A percentile compares a stretch with the other conserved stretches of the same genome.
These are phyloP conservation scores for Omphalotus olearius DNA, from an alignment of 1,284 basidiomycete genomes.

Conservation along the genomic window DNA sequence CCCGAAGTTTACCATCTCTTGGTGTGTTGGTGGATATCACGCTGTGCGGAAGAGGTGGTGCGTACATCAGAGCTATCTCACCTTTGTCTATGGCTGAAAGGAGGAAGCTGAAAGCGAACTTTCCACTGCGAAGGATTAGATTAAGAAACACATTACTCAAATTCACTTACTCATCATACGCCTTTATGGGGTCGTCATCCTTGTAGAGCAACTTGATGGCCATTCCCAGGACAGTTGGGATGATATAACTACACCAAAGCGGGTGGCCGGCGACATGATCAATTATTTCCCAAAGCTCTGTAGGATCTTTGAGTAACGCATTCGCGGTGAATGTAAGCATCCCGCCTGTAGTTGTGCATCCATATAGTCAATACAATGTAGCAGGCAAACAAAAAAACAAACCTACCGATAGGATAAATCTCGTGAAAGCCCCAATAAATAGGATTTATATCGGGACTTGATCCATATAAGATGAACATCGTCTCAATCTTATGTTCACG, in stretches of 20 bases:
- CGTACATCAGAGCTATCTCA: constrained; percentile 40
- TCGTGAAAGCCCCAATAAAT: constrained; percentile 55
- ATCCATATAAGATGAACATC: constrained; percentile 65
- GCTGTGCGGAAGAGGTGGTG: constrained; percentile 31
- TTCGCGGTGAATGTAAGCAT: constrained; percentile 61
- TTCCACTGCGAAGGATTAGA: constrained; percentile 18
- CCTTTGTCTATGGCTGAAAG: constrained; percentile 49
- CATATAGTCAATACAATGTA: too few relatives aligned
- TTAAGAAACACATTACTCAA: not conserved
- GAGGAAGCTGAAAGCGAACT: constrained; percentile 36
- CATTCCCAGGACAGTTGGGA: constrained; percentile 56
- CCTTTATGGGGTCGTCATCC: constrained; percentile 30
- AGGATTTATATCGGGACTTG: constrained; percentile 17
- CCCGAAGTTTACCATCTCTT: not conserved
- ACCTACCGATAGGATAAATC: constrained; percentile 59
- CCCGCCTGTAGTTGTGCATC: constrained; percentile 44
- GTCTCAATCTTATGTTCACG: constrained; percentile 37
- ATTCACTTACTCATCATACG: constrained; percentile 29
- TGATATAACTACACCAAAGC: constrained; percentile 60
- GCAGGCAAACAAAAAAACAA: not conserved
- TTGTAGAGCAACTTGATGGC: constrained; percentile 29
- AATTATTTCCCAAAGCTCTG: constrained; percentile 41
- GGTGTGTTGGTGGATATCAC: not conserved
- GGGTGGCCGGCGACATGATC: constrained; percentile 50
- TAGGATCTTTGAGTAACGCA: constrained; percentile 49